phyloP scores from a whole-genome alignment of 495 filamentous ascomycete genomes.

The Penicillium coprophilum region DNA sequence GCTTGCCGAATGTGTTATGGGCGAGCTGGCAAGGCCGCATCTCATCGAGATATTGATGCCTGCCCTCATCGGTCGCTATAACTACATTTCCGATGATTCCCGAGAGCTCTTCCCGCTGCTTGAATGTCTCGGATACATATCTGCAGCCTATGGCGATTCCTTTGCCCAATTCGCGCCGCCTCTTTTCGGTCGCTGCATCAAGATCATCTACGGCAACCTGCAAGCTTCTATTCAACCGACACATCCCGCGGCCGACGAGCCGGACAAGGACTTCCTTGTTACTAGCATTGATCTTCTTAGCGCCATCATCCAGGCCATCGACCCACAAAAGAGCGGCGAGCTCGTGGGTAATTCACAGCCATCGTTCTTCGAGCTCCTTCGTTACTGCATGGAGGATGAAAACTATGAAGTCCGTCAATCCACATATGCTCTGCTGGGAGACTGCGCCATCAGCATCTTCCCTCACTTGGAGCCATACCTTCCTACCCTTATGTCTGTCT shows the following conservation, averaged over 20 bases:
- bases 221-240: slow-evolving; percentile 68
- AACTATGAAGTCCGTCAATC: slow-evolving; percentile 95
- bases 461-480: slow-evolving; percentile 74
- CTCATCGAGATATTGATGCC: slow-evolving; percentile 89
- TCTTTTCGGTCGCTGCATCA: slow-evolving; percentile 81
- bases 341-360: slow-evolving; percentile 74
- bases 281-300: slow-evolving; percentile 94
- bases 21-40: slow-evolving; percentile 71
- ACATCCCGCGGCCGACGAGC: slow-evolving; percentile 57
- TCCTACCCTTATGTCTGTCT: slow-evolving; percentile 67
- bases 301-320: slow-evolving; percentile 89
- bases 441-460: slow-evolving; percentile 95
- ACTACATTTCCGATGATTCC: slow-evolving; percentile 82
- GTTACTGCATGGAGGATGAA: slow-evolving; percentile 88
- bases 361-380: slow-evolving; percentile 84
- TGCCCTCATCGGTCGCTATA: slow-evolving; percentile 86
- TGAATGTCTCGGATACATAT: slow-evolving; percentile 93
- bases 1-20: slow-evolving; percentile 86
- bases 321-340: slow-evolving; percentile 67
- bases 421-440: slow-evolving; percentile 90
- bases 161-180: slow-evolving; percentile 82
- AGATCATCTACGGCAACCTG: slow-evolving; percentile 88
- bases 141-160: slow-evolving; percentile 76
- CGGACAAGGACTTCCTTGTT: slow-evolving; percentile 96
- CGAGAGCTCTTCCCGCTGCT: slow-evolving; percentile 91